Evolutionary conservation across 331 rosid genomes (phyloP), one percentile per base, ranked within the genome.

Genomic region (Pyrus hybrid): DNA sequence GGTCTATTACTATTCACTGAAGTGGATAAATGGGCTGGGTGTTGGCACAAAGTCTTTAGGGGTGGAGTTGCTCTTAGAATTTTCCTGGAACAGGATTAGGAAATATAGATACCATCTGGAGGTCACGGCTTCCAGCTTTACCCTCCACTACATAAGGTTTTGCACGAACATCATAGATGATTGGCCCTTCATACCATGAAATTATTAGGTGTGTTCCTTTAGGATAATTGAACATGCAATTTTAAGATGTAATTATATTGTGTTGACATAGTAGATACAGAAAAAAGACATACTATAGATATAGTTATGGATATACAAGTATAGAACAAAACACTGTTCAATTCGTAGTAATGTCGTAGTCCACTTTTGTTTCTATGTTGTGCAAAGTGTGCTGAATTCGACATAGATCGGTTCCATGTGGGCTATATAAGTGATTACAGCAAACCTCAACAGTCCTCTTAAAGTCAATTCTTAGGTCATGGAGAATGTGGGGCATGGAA

Each of bases 181-280:
- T 80, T 0, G 97, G 96, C 81, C 96, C 86, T 85, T 94, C 99
- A 83, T 88, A 88, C 97, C 99, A 94, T 2, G 99, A 97, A 68
- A 92, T 73, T n/a, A 88, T 75, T 5, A 94, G 79, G 70, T 94
- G 99, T 1, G 99, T 90, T 63, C 99, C 97, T 94, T 94, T 96
- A 45, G 99, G 96, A 83, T 90, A 92, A 30, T 30, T 30, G 8
- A 65, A 94, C 96, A 96, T 94, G 79, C 76, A 86, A 21, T 63
- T 76, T 30, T 68, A 81, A 57, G 77, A 74, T 4, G 22, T 47
- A 26, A 54, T 61, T 29, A 28, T 22, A 18, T 20, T 23, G 45
- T 32, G 35, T 22, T 13, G 76, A 35, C 33, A 35, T 3, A 13
- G 16, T 54, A 32, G 23, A 30, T 37, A 16, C 35, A 57, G 18